Percentiles rank a stretch among this genome's conserved stretches.
These are phyloP conservation scores for Typha latifolia DNA, from an alignment of 176 grass and related monocot genomes.

Conservation along the genomic window DNA sequence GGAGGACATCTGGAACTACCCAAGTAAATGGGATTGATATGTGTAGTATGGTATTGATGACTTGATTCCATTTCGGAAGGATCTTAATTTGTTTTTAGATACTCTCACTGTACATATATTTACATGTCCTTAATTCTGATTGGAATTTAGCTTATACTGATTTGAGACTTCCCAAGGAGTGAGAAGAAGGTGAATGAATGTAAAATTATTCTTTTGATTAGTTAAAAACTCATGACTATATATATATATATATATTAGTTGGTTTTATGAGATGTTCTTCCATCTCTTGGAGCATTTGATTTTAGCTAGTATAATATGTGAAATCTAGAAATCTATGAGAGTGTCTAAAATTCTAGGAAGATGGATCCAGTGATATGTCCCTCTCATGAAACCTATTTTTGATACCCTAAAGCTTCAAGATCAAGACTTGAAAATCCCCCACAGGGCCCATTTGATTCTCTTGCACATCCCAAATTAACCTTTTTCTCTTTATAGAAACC, in stretches of 20 bases:
- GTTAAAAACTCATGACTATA: neutral
- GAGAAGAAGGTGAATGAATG: neutral
- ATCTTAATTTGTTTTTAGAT: too few relatives aligned
- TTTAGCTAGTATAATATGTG: too few relatives aligned
- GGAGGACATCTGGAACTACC: neutral
- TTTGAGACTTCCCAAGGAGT: neutral
- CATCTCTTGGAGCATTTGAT: too few relatives aligned
- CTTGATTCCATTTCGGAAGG: too few relatives aligned
- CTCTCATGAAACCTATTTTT: neutral
- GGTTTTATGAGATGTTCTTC: neutral
- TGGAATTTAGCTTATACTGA: neutral
- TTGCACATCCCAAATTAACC: neutral
- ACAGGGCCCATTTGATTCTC: neutral
- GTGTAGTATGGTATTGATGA: too few relatives aligned
- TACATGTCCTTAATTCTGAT: neutral
- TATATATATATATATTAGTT: neutral
- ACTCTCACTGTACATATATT: too few relatives aligned
- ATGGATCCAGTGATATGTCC: neutral
- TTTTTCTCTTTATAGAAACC: constrained; percentile 1
- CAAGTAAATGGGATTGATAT: neutral
- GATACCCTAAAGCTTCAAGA: neutral
- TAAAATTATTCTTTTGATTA: constrained; percentile 1
- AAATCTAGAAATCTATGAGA: too few relatives aligned
- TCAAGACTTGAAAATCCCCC: neutral
- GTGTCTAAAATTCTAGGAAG: neutral